These are phyloP conservation scores for Pythium pyrilobum DNA, from an alignment of 352 stramenopile species.

Conservation along the genomic window DNA sequence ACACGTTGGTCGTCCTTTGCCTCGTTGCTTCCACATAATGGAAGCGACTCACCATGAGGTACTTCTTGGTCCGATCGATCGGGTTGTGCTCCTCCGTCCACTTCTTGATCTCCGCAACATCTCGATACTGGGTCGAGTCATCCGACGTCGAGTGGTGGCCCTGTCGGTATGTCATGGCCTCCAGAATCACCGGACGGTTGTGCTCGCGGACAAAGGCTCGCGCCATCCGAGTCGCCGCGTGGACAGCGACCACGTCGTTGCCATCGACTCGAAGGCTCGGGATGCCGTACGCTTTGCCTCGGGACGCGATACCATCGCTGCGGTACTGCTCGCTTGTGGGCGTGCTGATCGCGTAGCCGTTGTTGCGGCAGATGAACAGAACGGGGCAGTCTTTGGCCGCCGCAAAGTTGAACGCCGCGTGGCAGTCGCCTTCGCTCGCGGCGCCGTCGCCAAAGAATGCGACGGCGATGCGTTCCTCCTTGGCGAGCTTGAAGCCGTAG, in stretches of 20 bases:
- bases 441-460: slow-evolving; percentile 98
- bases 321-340: slow-evolving; percentile 94
- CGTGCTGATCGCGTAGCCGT: slow-evolving; percentile 98
- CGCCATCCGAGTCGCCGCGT: slow-evolving; percentile 88
- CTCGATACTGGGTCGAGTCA: slow-evolving; percentile 95
- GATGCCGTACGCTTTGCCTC: slow-evolving; percentile 95
- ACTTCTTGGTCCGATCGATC: slow-evolving; percentile 89
- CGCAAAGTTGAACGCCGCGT: slow-evolving; percentile 96
- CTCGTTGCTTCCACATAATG: background rate
- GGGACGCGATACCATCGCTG: slow-evolving; percentile 95
- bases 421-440: slow-evolving; percentile 96
- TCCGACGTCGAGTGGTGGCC: slow-evolving; percentile 98
- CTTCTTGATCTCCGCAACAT: slow-evolving; percentile 89
- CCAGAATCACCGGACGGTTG: slow-evolving; percentile 92
- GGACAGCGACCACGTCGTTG: slow-evolving; percentile 96
- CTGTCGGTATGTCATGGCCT: slow-evolving; percentile 98
- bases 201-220: slow-evolving; percentile 89
- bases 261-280: slow-evolving; percentile 96
- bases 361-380: slow-evolving; percentile 98
- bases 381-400: slow-evolving; percentile 94
- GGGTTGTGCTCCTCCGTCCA: slow-evolving; percentile 89
- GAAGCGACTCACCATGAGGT: slow-evolving; percentile 64
- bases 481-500: slow-evolving; percentile 94
- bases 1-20: background rate
- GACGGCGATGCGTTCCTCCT: slow-evolving; percentile 88